These are phyloP conservation scores for Talaromyces ruber DNA, from an alignment of 495 filamentous ascomycete species.

Conservation along the genomic window DNA sequence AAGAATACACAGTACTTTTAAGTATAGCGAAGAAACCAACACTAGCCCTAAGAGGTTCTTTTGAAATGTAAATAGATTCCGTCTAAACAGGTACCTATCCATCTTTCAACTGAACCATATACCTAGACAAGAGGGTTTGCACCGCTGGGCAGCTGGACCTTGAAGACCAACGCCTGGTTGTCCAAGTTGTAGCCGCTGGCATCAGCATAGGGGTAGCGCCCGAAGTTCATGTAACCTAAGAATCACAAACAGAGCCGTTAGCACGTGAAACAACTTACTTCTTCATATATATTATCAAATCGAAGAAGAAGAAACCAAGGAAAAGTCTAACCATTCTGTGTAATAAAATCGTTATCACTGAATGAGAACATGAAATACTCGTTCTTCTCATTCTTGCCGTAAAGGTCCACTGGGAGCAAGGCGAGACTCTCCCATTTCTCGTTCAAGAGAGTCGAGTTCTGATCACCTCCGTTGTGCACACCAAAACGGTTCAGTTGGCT, in stretches of 20 bases:
- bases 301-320: not conserved
- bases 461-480: constrained; percentile 57
- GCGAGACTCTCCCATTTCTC: constrained; percentile 79
- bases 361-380: constrained; percentile 65
- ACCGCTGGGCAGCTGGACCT: constrained; percentile 40
- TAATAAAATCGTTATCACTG: constrained; percentile 77
- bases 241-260: constrained; percentile 5
- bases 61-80: not conserved
- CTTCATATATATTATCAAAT: not conserved
- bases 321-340: constrained; percentile 52
- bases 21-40: not conserved
- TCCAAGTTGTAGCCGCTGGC: constrained; percentile 54
- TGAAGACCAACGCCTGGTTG: constrained; percentile 66
- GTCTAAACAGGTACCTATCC: not conserved
- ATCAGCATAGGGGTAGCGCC: constrained; percentile 53
- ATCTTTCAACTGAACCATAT: not conserved
- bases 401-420: constrained; percentile 50
- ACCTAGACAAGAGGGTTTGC: not conserved
- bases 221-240: constrained; percentile 53
- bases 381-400: constrained; percentile 26
- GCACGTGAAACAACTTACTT: not conserved
- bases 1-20: not conserved
- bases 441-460: constrained; percentile 51
- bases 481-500: constrained; percentile 58
- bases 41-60: not conserved